Conservation (phyloP, 768 basidiomycete genomes). For the Phlegmacium glaucopus region DNA sequence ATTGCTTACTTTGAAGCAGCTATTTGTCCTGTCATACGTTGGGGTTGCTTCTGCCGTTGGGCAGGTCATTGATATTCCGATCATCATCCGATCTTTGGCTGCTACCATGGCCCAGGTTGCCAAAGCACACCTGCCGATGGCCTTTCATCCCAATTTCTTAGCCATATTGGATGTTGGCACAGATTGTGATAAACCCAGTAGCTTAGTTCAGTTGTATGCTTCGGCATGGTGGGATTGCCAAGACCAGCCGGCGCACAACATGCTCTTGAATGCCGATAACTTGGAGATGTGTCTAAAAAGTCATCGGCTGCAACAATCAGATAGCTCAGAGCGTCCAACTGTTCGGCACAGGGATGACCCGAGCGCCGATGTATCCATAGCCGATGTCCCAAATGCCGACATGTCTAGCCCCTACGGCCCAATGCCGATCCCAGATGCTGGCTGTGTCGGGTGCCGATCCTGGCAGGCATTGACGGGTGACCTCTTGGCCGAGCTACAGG, state of each 20-base stretch:
- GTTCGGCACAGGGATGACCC: no score
- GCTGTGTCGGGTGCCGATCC: no score
- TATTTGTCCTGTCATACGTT: not conserved
- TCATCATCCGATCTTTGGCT: not conserved
- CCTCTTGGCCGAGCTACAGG: no score
- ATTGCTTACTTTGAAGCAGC: not conserved
- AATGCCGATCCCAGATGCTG: no score
- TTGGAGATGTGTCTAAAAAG: not conserved
- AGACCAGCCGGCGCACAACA: not conserved
- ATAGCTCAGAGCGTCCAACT: no score
- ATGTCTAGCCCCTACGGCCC: no score
- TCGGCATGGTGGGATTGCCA: not conserved
- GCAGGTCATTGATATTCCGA: not conserved
- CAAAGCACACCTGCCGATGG: not conserved
- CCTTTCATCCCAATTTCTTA: not conserved
- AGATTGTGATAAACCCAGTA: not conserved
- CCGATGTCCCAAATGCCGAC: no score
- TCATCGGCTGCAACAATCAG: not conserved
- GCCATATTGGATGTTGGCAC: not conserved
- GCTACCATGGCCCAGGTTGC: not conserved
- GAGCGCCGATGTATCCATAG: no score
- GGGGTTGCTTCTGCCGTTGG: not conserved
- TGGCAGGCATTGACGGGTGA: no score
- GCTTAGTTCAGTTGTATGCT: not conserved
- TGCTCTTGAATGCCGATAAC: not conserved